Evolutionary conservation across 2,329 filamentous ascomycete species (phyloP).

Genomic region (Trichothecium sympodiale): DNA sequence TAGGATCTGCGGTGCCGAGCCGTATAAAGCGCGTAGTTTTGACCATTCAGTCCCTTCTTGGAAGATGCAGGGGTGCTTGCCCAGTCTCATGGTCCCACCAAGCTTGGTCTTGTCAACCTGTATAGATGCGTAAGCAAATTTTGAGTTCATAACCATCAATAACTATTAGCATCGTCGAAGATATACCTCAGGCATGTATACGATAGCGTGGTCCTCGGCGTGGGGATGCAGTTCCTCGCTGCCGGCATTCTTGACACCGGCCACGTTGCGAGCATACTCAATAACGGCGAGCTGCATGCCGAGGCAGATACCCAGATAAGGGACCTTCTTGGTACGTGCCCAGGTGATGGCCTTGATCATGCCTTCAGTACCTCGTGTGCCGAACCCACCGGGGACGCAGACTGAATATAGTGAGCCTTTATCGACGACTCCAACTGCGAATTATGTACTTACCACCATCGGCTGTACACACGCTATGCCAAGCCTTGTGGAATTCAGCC

Average conservation of each 20-base stretch:
- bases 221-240: conserved; percentile 44
- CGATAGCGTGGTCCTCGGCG: conserved; percentile 59
- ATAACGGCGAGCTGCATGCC: conserved; percentile 91
- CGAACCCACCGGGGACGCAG: conserved; percentile 67
- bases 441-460: conserved; percentile 31
- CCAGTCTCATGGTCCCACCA: conserved; percentile 81
- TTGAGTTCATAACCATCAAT: too few relatives aligned
- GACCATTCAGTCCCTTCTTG: conserved; percentile 68
- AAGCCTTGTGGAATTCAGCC: conserved; percentile 71
- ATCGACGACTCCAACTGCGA: not conserved
- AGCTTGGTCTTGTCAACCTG: conserved; percentile 52
- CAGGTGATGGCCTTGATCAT: conserved; percentile 85
- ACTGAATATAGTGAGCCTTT: not conserved
- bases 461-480: conserved; percentile 67
- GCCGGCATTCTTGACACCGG: conserved; percentile 45
- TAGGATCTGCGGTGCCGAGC: conserved; percentile 38
- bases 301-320: conserved; percentile 82
- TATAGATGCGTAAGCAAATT: not conserved
- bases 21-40: conserved; percentile 66
- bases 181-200: conserved; percentile 76
- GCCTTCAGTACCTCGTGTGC: conserved; percentile 70
- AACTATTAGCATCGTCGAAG: not conserved
- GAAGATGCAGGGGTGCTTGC: conserved; percentile 64
- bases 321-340: conserved; percentile 70
- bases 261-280: conserved; percentile 71